phyloP scores from a whole-genome alignment of 257 asterid genomes.

The Forsythia viridissima region DNA sequence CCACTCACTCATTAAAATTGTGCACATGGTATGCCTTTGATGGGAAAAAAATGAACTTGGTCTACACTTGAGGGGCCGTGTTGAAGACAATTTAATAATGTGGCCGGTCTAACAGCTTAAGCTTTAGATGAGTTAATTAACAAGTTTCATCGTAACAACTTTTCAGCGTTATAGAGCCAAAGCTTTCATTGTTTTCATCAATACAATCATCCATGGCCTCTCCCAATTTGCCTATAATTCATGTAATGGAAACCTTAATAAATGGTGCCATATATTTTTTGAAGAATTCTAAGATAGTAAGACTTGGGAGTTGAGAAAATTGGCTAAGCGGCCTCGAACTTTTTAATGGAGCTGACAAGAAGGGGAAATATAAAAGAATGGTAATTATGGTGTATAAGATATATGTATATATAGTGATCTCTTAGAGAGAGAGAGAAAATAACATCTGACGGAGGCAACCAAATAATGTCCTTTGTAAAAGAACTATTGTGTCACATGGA shows the following conservation, averaged over 20 bases:
- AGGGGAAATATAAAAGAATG: background rate
- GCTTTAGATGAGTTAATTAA: background rate
- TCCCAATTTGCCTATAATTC: background rate
- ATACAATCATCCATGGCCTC: background rate
- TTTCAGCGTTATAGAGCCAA: background rate
- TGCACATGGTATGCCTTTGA: background rate
- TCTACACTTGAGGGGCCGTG: background rate
- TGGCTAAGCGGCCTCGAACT: background rate
- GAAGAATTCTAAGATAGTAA: background rate
- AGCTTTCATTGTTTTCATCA: background rate
- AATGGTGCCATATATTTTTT: background rate
- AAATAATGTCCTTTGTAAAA: too few species aligned
- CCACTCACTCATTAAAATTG: background rate
- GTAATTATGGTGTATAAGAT: background rate
- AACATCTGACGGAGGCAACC: too few species aligned
- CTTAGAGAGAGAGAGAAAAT: too few species aligned
- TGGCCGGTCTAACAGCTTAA: background rate
- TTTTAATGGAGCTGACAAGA: background rate
- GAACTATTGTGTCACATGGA: too few species aligned
- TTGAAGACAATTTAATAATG: background rate
- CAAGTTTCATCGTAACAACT: background rate
- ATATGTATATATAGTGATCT: too few species aligned
- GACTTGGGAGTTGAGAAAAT: background rate
- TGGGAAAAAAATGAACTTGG: background rate
- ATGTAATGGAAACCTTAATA: background rate